A percentile compares a stretch with the other conserved stretches of the same genome.
Conservation (phyloP, 2,329 filamentous ascomycete genomes). For the Phaeosphaeriaceae sp. region DNA sequence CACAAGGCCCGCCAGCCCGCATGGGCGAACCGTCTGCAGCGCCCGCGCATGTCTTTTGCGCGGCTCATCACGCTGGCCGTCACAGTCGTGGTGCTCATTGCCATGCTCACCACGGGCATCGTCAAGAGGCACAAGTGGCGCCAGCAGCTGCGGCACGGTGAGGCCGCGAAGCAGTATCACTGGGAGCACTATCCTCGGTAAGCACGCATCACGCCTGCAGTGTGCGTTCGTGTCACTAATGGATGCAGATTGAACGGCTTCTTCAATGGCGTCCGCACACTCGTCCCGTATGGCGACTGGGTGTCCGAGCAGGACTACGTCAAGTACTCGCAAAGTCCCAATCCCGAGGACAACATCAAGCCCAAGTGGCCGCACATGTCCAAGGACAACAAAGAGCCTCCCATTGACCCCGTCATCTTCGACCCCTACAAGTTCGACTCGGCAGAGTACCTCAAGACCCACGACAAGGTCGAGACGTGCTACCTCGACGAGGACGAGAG, state of each 20-base stretch:
- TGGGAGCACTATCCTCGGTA: slow-evolving; percentile 56
- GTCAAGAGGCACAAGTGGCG: slow-evolving; percentile 47
- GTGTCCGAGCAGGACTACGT: slow-evolving; percentile 54
- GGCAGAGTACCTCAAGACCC: slow-evolving; percentile 54
- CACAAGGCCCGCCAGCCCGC: slow-evolving; percentile 42
- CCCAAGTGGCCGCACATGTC: slow-evolving; percentile 43
- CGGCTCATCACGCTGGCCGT: slow-evolving; percentile 51
- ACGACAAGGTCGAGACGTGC: slow-evolving; percentile 65
- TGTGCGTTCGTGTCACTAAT: slow-evolving; percentile 19
- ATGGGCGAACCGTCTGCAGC: slow-evolving; percentile 50
- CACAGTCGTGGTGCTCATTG: slow-evolving; percentile 49
- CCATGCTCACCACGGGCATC: slow-evolving; percentile 52
- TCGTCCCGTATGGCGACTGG: slow-evolving; percentile 53
- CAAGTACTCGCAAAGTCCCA: slow-evolving; percentile 49
- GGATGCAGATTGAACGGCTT: slow-evolving; percentile 52
- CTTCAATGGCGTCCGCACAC: slow-evolving; percentile 57
- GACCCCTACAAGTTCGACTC: slow-evolving; percentile 56
- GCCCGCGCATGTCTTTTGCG: slow-evolving; percentile 51
- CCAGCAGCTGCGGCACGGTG: slow-evolving; percentile 40
- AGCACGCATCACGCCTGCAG: slow-evolving; percentile 13
- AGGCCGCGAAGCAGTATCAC: slow-evolving; percentile 47
- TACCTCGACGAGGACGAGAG: slow-evolving; percentile 68
- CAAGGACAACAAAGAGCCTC: slow-evolving; percentile 48
- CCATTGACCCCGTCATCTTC: slow-evolving; percentile 50
- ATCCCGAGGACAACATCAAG: slow-evolving; percentile 47